Evolutionary conservation across 2,329 filamentous ascomycete species (phyloP), one percentile per base, ranked within the genome.

Genomic region (Nemania diffusa): DNA sequence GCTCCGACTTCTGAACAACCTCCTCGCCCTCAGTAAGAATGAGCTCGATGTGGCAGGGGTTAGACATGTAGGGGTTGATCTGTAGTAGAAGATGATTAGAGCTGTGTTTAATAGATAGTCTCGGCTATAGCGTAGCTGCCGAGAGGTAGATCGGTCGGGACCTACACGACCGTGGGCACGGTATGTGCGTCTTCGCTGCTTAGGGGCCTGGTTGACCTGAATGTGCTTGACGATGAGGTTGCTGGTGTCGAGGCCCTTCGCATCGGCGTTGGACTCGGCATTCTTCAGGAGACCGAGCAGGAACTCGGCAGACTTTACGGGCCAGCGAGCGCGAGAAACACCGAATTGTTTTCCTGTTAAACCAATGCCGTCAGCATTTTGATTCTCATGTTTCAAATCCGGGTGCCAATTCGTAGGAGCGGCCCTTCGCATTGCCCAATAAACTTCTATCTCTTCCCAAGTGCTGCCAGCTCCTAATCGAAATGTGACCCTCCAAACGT

Each of bases 11-110:
- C 87, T 94, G 89, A 78, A 99, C 93, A 78, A 92, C 90, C 90
- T 99, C 97, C 81, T 97, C 92, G 79, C 88, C 94, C 90, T 99
- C 97, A 81, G 95, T 97, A 78, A 99, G 90, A 90, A 99, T 99
- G 80, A 99, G 88, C 89, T 99, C 97, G 84, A 99, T 97, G 91
- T 99, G 96, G 92, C 95, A 99, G 78, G 96, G 96, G 91, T 97
- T 97, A 78, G 94, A 97, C 97, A 99, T 98, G 91, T 98, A 99
- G 73, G 96, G 96, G 91, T 99, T 99, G 88, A 99, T 99, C 94
- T 97, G 70, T 48, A 61, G 48, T 29, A 13, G n/a, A 53, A 24
- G 40, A 46, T n/a, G 20, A 17, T 68, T 64, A 71, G 65, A 62
- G 57, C 5, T 44, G 5, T 26, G 20, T 8, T 29, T 24, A 27